Base-by-base conservation (phyloP, 768 basidiomycete species). In the Lactarius sp. region DNA sequence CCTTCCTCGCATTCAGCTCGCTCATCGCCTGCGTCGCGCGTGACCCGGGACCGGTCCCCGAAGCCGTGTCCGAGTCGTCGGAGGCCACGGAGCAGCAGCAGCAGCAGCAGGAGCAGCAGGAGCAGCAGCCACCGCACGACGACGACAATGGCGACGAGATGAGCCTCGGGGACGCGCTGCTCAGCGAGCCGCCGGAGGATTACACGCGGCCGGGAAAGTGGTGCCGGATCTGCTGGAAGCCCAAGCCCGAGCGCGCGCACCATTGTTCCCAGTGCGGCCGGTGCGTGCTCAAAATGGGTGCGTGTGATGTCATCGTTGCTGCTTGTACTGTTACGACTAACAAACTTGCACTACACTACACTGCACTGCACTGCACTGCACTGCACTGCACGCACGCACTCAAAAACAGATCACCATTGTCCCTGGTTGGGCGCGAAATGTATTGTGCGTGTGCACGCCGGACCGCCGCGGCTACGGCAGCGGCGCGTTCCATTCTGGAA, bases 251-350 rank as follows among this genome's bases (percentile, higher is more conserved):
- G 68, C 79, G 92, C 53, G 75, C 89, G 2, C 91, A 93, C 70
- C 91, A 94, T 70, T 94, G 90, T 70, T 81, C 79, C 14, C 71
- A 81, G 37, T 94, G 91, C 71, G 83, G 84, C 42, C 81, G 89
- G 42, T 93, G 92, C 71, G 86, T 92, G 12, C 75, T 93, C 44
- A 93, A 92, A 75, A 87, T 92, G 88, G 91, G 90, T 90, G 56
- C 60, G 85, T 74, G 18, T 22, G 12, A n/a, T 12, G 9, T 44
- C 14, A 16, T 16, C 1, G 33, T 22, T 18, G 51, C 37, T 55
- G 22, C 37, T 27, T 9, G 37, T 16, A 37, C 31, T 46, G 49
- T 50, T 22, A 27, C 27, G 2, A 27, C 27, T 27, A 27, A 27
- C 27, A 3, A 3, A 27, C 27, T 27, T 27, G 27, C 27, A 27